A percentile compares a stretch with the other conserved stretches of the same genome.
Conservation (phyloP, 768 basidiomycete species). For the Hemileccinum impolitum region DNA sequence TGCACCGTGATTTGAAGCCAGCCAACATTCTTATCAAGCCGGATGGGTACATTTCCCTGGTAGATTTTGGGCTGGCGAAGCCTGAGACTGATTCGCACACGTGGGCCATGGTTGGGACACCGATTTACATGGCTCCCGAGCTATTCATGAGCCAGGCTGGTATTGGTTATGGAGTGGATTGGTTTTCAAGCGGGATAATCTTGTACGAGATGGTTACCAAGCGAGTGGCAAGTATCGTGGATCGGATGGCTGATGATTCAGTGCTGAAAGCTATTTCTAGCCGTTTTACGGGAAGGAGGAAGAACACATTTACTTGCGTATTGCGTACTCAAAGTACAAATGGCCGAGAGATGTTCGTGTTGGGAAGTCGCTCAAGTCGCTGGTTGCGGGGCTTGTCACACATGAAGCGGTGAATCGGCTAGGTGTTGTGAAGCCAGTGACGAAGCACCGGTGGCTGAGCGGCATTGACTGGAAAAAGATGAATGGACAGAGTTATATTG, state of each 20-base stretch:
- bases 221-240: constrained; percentile 26
- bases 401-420: constrained; percentile 37
- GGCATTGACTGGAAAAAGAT: constrained; percentile 49
- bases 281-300: constrained; percentile 29
- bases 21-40: constrained; percentile 53
- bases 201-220: constrained; percentile 52
- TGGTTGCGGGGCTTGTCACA: constrained; percentile 42
- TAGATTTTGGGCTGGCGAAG: constrained; percentile 48
- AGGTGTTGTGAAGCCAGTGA: constrained; percentile 36
- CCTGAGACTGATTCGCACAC: constrained; percentile 12
- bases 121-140: constrained; percentile 52
- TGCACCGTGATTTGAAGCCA: constrained; percentile 57
- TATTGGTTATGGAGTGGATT: constrained; percentile 41
- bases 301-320: constrained; percentile 25
- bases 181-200: constrained; percentile 52
- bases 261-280: constrained; percentile 3
- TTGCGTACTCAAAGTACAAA: constrained; percentile 27
- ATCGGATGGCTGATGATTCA: background rate
- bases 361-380: constrained; percentile 39
- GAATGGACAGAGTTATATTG: constrained; percentile 40
- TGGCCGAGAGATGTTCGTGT: constrained; percentile 40
- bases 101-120: constrained; percentile 43
- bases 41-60: constrained; percentile 53
- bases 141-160: constrained; percentile 21
- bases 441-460: constrained; percentile 43